Conservation (phyloP, 768 basidiomycete species). For the Gautieria morchelliformis region DNA sequence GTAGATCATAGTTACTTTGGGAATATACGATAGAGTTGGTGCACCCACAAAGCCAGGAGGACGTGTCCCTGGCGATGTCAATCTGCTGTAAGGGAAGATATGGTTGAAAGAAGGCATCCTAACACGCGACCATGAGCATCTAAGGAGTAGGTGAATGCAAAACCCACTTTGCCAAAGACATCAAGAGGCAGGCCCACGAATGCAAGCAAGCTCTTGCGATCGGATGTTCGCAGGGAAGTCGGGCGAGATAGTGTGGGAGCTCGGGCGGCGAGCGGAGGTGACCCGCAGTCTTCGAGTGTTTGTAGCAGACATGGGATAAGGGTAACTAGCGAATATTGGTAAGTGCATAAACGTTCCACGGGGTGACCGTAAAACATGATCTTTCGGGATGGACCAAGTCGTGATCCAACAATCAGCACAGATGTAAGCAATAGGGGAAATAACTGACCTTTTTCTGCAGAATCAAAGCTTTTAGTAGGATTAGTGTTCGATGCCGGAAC, state of each 20-base stretch:
- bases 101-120: slow-evolving; percentile 96
- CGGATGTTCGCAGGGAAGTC: slow-evolving; percentile 77
- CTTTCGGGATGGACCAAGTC: slow-evolving; percentile 29
- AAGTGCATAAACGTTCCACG: slow-evolving; percentile 91
- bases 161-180: slow-evolving; percentile 74
- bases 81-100: slow-evolving; percentile 94
- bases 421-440: background rate
- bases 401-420: background rate
- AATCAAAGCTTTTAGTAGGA: slow-evolving; percentile 92
- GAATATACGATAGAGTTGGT: slow-evolving; percentile 94
- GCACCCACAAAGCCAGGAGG: slow-evolving; percentile 87
- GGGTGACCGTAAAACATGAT: slow-evolving; percentile 97
- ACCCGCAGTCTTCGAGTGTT: slow-evolving; percentile 84
- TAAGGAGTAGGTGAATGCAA: slow-evolving; percentile 1
- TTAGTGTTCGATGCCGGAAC: slow-evolving; percentile 84
- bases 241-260: slow-evolving; percentile 60
- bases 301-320: slow-evolving; percentile 86
- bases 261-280: slow-evolving; percentile 60
- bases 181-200: slow-evolving; percentile 92
- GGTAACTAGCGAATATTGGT: slow-evolving; percentile 94
- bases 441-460: slow-evolving; percentile 76
- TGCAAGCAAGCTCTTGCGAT: slow-evolving; percentile 81
- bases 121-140: slow-evolving; percentile 5
- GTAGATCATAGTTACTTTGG: slow-evolving; percentile 81
- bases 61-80: slow-evolving; percentile 71